Evolutionary conservation across 225 moss, liverwort and hornwort species (phyloP), one percentile per base, ranked within the genome.

Genomic region (Pleurozium schreberi): DNA sequence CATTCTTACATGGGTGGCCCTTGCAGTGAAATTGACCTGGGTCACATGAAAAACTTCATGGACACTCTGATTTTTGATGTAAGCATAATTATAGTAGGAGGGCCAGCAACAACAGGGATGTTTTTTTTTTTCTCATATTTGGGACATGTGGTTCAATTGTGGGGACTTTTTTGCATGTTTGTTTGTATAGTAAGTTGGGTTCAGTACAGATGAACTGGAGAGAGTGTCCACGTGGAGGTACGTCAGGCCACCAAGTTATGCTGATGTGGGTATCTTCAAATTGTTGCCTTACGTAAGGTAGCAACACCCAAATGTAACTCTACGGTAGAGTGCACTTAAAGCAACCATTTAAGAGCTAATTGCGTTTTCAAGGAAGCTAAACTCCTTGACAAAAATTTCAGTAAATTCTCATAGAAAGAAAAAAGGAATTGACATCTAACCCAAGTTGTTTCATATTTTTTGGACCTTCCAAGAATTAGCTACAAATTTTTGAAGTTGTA

Each of bases 61-160:
- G 33, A 36, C 28, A 57, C 22, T 55, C 74, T 55, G 64, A 36
- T 63, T 52, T 89, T 79, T 61, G 10, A 4, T 50, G 20, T 11
- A 47, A 3, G 18, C 47, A 31, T 47, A 74, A 11, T 71, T 12
- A 40, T 16, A 77, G 15, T 53, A 23, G 36, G 9, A 77, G 5
- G 22, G 23, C 36, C 52, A 5, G 3, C 23, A 1, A 36, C 55
- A 77, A 38, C 0, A 1, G 14, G 36, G 0, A 0, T 1, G 14
- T 34, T 77, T 38, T 25, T 77, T 77, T 77, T 38, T 25, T 77
- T 77, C 53, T 14, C 77, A 53, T 53, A 25, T 77, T 36, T 52
- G 33, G 19, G 7, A 71, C 18, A 43, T 43, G 25, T 10, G 73
- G 10, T 73, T 30, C 18, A 17, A 6, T 74, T 8, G 3, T 28